Evolutionary conservation across 108 stramenopile genomes (phyloP), one percentile per base, ranked within the genome.

Genomic region (Skeletonema marinoi): DNA sequence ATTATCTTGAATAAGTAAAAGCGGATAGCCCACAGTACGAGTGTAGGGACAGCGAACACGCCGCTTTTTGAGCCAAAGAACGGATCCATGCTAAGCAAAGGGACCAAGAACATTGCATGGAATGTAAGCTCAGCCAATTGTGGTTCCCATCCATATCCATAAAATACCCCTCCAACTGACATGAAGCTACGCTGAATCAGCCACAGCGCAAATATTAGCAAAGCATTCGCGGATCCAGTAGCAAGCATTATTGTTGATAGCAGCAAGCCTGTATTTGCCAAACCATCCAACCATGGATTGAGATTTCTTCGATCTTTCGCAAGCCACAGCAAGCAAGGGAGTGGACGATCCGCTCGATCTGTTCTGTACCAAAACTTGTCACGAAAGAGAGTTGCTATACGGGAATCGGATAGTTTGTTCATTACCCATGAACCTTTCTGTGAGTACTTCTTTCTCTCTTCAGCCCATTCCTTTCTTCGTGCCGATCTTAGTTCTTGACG

Each of bases 121-220:
- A 91, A 91, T 14, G 74, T 70, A 11, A 86, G 48, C 74, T 91
- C 90, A 0, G 88, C 87, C 36, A 91, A 44, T 66, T 88, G 88
- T 33, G 88, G 85, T 75, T 91, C 90, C 90, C 90, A 91, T 12
- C 90, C 90, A 78, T 73, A 91, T 3, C 87, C 88, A 64, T 88
- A 91, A 63, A 75, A 91, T 2, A 73, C 66, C 16, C 86, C 87
- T 39, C 90, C 90, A 12, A 88, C 85, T 3, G 88, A 69, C 90
- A 88, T 87, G 59, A 91, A 67, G 36, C 85, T 87, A 7, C 88
- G 72, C 80, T 91, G 90, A 61, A 88, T 84, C 0, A 84, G 29
- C 82, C 85, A 91, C 59, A 91, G 41, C 16, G 51, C 83, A 39
- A 88, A 64, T 32, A 91, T n/a, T 14, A 91, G 13, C 3, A 87